phyloP scores from a whole-genome alignment of 345 rosid genomes.

The Reutealis trisperma region DNA sequence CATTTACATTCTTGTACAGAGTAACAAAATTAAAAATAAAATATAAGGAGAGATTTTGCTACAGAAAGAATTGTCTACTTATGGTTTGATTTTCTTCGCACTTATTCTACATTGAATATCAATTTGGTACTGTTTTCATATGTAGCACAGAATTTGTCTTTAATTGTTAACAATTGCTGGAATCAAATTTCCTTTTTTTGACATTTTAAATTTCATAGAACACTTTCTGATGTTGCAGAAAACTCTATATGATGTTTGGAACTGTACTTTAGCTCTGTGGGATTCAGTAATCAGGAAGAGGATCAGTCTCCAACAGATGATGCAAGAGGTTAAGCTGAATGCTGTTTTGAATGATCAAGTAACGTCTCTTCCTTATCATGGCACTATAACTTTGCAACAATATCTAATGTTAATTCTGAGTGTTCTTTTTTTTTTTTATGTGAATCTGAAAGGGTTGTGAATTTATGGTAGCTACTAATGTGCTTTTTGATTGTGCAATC shows the following conservation, averaged over 20 bases:
- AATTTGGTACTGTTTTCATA: not conserved
- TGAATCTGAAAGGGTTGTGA: not conserved
- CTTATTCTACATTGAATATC: not conserved
- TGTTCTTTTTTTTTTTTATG: not conserved
- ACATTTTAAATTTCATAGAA: constrained; percentile 17
- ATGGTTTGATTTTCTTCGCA: not conserved
- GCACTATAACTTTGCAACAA: constrained; percentile 2
- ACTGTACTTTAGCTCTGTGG: constrained; percentile 55
- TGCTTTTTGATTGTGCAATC: not conserved
- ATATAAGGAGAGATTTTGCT: not conserved
- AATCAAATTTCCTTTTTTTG: not conserved
- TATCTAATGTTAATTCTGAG: not conserved
- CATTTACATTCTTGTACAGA: not conserved
- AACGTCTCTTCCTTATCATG: constrained; percentile 29
- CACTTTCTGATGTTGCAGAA: constrained; percentile 53
- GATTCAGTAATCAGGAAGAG: constrained; percentile 69
- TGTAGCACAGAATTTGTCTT: not conserved
- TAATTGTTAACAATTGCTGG: not conserved
- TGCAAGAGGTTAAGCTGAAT: constrained; percentile 73
- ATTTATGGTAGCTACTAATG: not conserved
- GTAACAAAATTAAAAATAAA: not conserved
- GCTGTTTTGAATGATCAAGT: constrained; percentile 74
- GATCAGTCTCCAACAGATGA: constrained; percentile 64
- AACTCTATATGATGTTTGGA: constrained; percentile 72
- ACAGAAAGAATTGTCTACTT: not conserved